Evolutionary conservation across 2,329 filamentous ascomycete species (phyloP).

Genomic region (Pseudopithomyces maydicus): DNA sequence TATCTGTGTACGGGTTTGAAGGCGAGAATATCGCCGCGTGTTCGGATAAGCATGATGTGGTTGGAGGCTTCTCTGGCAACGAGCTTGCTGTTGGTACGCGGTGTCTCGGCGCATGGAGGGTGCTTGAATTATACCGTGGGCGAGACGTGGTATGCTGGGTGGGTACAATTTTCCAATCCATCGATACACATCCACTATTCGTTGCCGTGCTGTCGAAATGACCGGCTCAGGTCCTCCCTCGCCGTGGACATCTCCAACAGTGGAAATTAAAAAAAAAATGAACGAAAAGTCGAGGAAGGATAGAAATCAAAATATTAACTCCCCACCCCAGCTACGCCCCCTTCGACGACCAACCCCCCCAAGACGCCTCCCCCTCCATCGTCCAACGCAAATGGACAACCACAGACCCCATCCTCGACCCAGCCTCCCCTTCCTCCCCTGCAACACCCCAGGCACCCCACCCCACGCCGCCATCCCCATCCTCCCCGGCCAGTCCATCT

Average conservation of each 20-base stretch:
- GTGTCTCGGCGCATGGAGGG: conserved; percentile 32
- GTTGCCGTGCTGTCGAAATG: too few relatives aligned
- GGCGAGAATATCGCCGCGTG: too few relatives aligned
- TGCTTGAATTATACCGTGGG: conserved; percentile 37
- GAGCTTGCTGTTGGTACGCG: conserved; percentile 13
- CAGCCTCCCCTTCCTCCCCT: conserved; percentile 27
- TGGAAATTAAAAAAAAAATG: too few relatives aligned
- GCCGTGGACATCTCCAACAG: not conserved
- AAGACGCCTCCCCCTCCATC: conserved; percentile 28
- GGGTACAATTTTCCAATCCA: not conserved
- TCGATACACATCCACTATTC: too few relatives aligned
- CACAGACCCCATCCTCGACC: conserved; percentile 33
- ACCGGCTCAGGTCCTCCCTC: too few relatives aligned
- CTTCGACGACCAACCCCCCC: conserved; percentile 22
- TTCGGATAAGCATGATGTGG: too few relatives aligned
- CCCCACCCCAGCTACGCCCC: conserved; percentile 27
- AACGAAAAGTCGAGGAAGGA: too few relatives aligned
- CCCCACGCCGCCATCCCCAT: conserved; percentile 31
- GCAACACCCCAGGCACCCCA: conserved; percentile 35
- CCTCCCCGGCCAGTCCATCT: conserved; percentile 29
- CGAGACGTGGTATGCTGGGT: conserved; percentile 38
- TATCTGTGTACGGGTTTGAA: too few relatives aligned
- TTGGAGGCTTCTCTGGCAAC: conserved; percentile 6
- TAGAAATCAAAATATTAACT: too few relatives aligned
- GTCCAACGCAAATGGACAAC: conserved; percentile 37